Conservation (phyloP, 2,329 filamentous ascomycete species). For the Uncinocarpus reesii region DNA sequence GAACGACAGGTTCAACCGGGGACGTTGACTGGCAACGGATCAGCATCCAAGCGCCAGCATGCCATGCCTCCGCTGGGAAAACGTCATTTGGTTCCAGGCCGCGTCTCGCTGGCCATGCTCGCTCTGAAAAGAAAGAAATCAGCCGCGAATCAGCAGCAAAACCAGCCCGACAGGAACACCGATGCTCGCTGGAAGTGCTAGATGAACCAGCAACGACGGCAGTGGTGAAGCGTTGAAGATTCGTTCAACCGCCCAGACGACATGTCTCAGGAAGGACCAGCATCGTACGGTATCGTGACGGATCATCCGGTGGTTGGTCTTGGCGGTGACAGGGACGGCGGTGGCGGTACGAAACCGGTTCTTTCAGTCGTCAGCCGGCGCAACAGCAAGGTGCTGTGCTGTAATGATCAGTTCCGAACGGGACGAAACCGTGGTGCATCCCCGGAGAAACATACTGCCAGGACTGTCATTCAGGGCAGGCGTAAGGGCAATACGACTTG, state of each 20-base stretch:
- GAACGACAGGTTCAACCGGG: not conserved
- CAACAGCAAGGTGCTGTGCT: too few species aligned
- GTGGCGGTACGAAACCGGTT: not conserved
- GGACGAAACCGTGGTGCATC: too few species aligned
- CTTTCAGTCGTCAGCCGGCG: not conserved
- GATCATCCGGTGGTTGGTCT: not conserved
- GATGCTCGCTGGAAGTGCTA: not conserved
- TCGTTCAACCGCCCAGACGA: constrained; percentile 2
- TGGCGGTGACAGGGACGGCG: not conserved
- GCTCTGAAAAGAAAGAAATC: not conserved
- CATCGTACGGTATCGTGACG: not conserved
- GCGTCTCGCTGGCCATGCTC: not conserved
- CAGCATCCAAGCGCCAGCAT: not conserved
- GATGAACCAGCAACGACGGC: not conserved
- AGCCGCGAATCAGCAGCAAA: not conserved
- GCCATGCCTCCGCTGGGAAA: not conserved
- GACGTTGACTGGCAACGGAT: not conserved
- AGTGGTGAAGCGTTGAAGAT: not conserved
- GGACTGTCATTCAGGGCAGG: too few species aligned
- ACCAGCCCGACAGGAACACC: not conserved
- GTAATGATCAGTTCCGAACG: too few species aligned
- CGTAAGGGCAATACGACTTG: too few species aligned
- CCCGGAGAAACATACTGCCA: too few species aligned
- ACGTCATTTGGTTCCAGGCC: constrained; percentile 1
- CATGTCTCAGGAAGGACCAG: constrained; percentile 7